Percentiles rank a stretch among this genome's conserved stretches.
phyloP scores from a whole-genome alignment of 495 filamentous ascomycete species.

The Xylaria nigripes region DNA sequence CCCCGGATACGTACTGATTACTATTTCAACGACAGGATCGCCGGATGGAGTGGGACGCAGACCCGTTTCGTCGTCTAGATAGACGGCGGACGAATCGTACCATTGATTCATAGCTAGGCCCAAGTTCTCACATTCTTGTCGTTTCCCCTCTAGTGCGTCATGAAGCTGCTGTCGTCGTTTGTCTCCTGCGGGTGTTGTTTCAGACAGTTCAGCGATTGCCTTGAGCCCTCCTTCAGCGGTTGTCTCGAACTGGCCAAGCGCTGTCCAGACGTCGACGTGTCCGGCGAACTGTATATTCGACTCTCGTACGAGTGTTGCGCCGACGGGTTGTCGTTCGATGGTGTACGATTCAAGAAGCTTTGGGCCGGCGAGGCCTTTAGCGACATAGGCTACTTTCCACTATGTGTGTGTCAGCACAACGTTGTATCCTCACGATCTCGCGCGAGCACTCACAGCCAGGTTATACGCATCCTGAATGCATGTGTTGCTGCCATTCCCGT shows the following conservation, averaged over 20 bases:
- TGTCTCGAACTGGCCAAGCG: slow-evolving; percentile 34
- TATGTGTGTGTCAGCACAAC: neutral
- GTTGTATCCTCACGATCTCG: neutral
- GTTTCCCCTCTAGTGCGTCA: slow-evolving; percentile 31
- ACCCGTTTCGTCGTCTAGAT: slow-evolving; percentile 30
- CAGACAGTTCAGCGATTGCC: slow-evolving; percentile 26
- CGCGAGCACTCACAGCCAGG: slow-evolving; percentile 27
- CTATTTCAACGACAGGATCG: slow-evolving; percentile 27
- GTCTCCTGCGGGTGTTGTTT: slow-evolving; percentile 27
- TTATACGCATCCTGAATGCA: slow-evolving; percentile 50
- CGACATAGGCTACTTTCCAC: slow-evolving; percentile 48
- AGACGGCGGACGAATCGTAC: slow-evolving; percentile 32
- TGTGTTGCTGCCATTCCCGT: slow-evolving; percentile 48
- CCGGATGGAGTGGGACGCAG: slow-evolving; percentile 19
- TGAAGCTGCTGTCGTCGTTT: slow-evolving; percentile 28
- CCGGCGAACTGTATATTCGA: slow-evolving; percentile 42
- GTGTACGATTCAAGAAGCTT: slow-evolving; percentile 42
- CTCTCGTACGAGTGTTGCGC: slow-evolving; percentile 35
- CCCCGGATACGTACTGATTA: slow-evolving; percentile 43
- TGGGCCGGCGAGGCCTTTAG: slow-evolving; percentile 31
- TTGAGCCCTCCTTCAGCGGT: slow-evolving; percentile 25
- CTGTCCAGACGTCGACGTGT: slow-evolving; percentile 37
- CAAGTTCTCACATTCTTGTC: slow-evolving; percentile 41
- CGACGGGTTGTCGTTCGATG: slow-evolving; percentile 44
- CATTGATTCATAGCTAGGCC: slow-evolving; percentile 47